These are phyloP conservation scores for Naganishia randhawae DNA, from an alignment of 768 basidiomycete species.

Conservation along the genomic window DNA sequence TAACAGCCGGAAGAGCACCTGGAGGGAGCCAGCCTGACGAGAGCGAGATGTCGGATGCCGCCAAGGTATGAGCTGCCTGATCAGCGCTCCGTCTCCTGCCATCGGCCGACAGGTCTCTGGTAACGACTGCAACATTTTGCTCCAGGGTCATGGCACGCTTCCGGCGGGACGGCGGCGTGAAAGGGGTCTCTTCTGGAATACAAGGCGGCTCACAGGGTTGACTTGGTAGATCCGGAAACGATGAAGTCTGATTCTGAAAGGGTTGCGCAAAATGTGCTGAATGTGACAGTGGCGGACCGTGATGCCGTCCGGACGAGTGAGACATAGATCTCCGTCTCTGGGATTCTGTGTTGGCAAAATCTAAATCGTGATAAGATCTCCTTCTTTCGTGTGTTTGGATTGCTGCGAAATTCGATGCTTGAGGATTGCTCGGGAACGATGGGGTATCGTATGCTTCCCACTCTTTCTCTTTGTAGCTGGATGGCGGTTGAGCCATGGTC, in stretches of 20 bases:
- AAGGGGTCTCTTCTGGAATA: background rate
- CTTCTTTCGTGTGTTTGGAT: background rate
- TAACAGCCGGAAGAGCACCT: constrained; percentile 18
- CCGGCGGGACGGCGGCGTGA: background rate
- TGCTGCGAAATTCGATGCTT: background rate
- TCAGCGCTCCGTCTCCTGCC: constrained; percentile 5
- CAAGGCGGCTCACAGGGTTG: background rate
- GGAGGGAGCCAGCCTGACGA: constrained; percentile 13
- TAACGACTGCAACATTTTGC: background rate
- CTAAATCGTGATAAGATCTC: constrained; percentile 10
- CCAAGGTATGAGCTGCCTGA: background rate
- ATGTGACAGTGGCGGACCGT: constrained; percentile 9
- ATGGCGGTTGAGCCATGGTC: background rate
- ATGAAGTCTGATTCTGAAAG: background rate
- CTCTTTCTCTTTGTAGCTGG: constrained; percentile 18
- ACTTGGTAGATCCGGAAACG: background rate
- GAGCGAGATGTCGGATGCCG: background rate
- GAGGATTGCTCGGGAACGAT: background rate
- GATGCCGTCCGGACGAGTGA: background rate
- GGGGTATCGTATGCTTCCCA: background rate
- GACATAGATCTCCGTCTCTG: background rate
- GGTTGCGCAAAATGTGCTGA: constrained; percentile 9
- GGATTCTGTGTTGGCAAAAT: background rate
- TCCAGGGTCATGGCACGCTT: constrained; percentile 9
- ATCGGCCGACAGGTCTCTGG: background rate